These are phyloP conservation scores for Eucalyptus polyanthemos DNA, from an alignment of 345 rosid species.

Conservation along the genomic window DNA sequence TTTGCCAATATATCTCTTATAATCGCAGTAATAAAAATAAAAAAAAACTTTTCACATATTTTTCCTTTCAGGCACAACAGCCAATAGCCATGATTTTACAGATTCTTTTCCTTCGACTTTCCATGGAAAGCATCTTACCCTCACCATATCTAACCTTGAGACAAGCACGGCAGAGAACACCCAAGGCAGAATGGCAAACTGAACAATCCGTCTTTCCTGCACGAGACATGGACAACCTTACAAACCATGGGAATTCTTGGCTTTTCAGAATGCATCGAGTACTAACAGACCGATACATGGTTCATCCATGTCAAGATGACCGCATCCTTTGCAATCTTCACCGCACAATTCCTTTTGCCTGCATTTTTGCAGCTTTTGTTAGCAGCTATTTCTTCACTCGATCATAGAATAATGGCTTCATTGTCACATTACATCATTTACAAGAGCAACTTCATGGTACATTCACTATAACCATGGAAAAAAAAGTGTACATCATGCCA, in stretches of 20 bases:
- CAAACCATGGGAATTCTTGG: background rate
- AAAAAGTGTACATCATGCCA: background rate
- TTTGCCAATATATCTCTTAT: background rate
- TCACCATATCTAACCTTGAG: conserved; percentile 28
- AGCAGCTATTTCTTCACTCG: background rate
- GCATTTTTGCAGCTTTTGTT: background rate
- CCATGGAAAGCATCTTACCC: conserved; percentile 6
- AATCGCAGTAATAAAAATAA: background rate
- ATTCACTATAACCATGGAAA: background rate
- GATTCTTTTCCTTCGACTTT: background rate
- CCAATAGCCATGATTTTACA: background rate
- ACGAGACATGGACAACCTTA: background rate
- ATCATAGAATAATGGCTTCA: background rate
- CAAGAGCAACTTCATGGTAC: background rate
- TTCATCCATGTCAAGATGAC: conserved; percentile 14
- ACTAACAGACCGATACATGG: conserved; percentile 9
- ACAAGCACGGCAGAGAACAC: conserved; percentile 26
- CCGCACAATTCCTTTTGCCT: conserved; percentile 29
- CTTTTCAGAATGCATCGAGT: background rate
- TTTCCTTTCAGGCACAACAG: background rate
- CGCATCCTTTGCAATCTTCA: conserved; percentile 23
- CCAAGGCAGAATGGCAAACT: conserved; percentile 18
- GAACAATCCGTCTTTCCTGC: conserved; percentile 39
- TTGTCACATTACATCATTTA: background rate
- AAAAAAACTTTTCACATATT: background rate